Percentiles rank a stretch among this genome's conserved stretches.
Conservation (phyloP, 345 rosid species). For the Viola odorata region DNA sequence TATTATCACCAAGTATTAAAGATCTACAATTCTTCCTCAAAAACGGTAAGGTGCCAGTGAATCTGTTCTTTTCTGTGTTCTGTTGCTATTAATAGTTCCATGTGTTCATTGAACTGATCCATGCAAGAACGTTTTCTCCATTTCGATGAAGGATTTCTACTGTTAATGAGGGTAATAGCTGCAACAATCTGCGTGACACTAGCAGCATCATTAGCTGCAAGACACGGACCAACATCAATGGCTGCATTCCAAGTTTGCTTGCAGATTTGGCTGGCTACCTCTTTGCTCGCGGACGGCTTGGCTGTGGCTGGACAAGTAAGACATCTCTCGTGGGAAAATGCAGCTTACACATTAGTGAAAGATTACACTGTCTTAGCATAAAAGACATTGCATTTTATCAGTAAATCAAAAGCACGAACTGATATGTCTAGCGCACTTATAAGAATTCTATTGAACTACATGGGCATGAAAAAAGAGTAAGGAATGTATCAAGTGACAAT, state of each 20-base stretch:
- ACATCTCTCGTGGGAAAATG: neutral
- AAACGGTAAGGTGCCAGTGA: constrained; percentile 9
- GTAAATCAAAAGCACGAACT: too few relatives aligned
- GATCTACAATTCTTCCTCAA: constrained; percentile 27
- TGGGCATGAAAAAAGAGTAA: too few relatives aligned
- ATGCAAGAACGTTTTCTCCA: neutral
- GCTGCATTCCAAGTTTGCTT: constrained; percentile 30
- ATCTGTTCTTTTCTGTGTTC: neutral
- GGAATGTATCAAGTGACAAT: too few relatives aligned
- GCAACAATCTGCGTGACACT: constrained; percentile 23
- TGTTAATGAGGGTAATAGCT: constrained; percentile 27
- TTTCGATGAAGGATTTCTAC: constrained; percentile 15
- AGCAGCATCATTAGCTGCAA: constrained; percentile 28
- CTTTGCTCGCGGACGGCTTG: constrained; percentile 29
- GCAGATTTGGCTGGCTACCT: constrained; percentile 24
- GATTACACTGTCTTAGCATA: neutral
- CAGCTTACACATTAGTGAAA: neutral
- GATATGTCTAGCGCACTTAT: too few relatives aligned
- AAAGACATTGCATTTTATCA: too few relatives aligned
- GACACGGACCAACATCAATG: constrained; percentile 25
- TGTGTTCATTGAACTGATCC: neutral
- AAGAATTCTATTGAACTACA: too few relatives aligned
- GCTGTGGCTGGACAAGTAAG: constrained; percentile 29
- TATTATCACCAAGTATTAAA: constrained; percentile 19
- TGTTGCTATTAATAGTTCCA: neutral